Evolutionary conservation across 306 rosid genomes (phyloP).

Genomic region (Cucumis sativus): DNA sequence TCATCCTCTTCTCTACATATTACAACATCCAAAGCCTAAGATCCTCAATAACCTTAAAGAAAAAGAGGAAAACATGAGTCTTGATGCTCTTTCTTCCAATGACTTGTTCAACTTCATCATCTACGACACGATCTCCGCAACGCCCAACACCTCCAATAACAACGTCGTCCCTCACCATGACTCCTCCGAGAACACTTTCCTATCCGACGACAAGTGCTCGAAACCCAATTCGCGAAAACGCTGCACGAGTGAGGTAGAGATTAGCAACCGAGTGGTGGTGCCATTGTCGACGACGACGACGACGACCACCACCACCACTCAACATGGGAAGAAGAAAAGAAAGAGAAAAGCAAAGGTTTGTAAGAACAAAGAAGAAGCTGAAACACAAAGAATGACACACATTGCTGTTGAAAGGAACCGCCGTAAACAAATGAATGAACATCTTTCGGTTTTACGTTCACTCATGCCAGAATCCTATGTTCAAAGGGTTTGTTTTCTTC

Average conservation of each 20-base stretch:
- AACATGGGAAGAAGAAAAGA: conserved; percentile 48
- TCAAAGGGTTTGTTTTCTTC: conserved; percentile 58
- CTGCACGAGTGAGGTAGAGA: not conserved
- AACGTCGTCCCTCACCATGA: not conserved
- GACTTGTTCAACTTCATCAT: conserved; percentile 60
- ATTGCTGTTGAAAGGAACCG: conserved; percentile 89
- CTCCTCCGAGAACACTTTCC: not conserved
- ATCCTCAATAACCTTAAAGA: too few species aligned
- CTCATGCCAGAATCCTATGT: conserved; percentile 81
- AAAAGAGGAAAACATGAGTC: conserved; percentile 25
- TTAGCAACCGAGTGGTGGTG: not conserved
- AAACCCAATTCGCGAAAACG: not conserved
- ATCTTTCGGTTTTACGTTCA: conserved; percentile 73
- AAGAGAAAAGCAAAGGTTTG: conserved; percentile 62
- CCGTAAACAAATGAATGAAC: conserved; percentile 83
- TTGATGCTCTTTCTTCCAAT: conserved; percentile 52
- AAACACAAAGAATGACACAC: conserved; percentile 89
- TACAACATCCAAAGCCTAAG: too few species aligned
- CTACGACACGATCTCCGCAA: conserved; percentile 71
- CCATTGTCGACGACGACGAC: too few species aligned
- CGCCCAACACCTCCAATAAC: conserved; percentile 20
- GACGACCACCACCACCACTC: not conserved
- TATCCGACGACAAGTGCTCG: conserved; percentile 7
- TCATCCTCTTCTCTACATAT: not conserved
- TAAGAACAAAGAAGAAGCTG: conserved; percentile 86